Evolutionary conservation across 129 eudicot genomes (phyloP).

Genomic region (Tagetes erecta): DNA sequence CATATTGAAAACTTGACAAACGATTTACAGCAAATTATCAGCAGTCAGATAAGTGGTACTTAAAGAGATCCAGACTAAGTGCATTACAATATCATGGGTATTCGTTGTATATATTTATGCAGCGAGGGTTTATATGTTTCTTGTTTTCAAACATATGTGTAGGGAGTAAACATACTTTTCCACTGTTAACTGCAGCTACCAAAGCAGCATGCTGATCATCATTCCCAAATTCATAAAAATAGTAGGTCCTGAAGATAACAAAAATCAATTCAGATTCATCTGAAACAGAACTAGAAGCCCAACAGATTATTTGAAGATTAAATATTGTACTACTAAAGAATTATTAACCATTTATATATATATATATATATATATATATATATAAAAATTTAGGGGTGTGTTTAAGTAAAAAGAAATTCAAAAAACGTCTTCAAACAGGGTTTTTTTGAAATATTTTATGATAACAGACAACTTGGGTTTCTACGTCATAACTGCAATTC

Average conservation of each 20-base stretch:
- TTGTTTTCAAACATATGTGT: background rate
- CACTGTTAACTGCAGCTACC: constrained; percentile 84
- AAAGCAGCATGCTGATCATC: constrained; percentile 78
- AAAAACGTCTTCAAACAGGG: too few relatives aligned
- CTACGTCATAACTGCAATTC: background rate
- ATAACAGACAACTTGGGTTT: background rate
- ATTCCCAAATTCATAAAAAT: constrained; percentile 84
- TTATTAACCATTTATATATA: too few relatives aligned
- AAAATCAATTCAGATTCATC: constrained; percentile 12
- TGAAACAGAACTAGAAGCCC: background rate
- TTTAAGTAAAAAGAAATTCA: background rate
- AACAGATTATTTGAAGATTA: background rate
- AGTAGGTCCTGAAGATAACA: constrained; percentile 61
- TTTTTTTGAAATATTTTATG: background rate
- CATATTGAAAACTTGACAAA: background rate
- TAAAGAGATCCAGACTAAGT: background rate
- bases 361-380: too few relatives aligned
- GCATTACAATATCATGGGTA: background rate
- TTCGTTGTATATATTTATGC: background rate
- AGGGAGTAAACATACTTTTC: constrained; percentile 57
- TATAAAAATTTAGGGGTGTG: background rate
- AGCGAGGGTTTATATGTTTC: background rate
- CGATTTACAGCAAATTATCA: background rate
- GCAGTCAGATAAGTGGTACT: background rate
- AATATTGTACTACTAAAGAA: too few relatives aligned